Base-by-base conservation (phyloP, 495 filamentous ascomycete species). In the Aspergillus ostianus region DNA sequence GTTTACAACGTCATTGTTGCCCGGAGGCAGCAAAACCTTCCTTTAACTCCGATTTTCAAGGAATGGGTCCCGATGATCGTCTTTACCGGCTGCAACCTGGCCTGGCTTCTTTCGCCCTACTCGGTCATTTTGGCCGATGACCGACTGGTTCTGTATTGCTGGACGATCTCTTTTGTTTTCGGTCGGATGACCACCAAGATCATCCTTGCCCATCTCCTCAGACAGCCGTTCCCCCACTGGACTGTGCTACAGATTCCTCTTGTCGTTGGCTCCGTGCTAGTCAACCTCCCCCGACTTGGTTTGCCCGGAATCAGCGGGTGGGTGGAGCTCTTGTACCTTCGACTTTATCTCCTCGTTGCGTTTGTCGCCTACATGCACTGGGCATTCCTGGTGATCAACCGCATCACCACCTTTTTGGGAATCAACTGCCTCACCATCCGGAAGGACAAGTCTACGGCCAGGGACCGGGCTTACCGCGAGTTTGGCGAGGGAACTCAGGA, bases 171-270 rank as follows among this genome's bases (percentile, higher is more conserved):
- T 23, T 92, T 98, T 62, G 94, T 98, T 58, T 98, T 98, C 70
- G 94, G 94, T n/a, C 90, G 94, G 57, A 96, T 99, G 92, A 98
- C 95, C 2, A 99, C 94, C 53, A 98, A 97, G 80, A 98, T 98
- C 73, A 98, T 99, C 69, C 85, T 99, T 17, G 93, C 95, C 12
- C 94, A 99, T 71, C 78, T 99, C 17, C 90, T 93, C 4, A 86
- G 85, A 55, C 95, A 98, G 72, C 91, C 93, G 2, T 98, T 97
- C 75, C 94, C 94, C 0, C 92, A 89, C 79, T 98, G 93, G 92
- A 98, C 94, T 17, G 82, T 93, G 41, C 87, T 98, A 81, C 81
- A 97, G 23, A 83, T 81, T 46, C 94, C 94, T 12, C 82, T 98
- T 18, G 77, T 98, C 45, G 87, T 87, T 7, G 94, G 95, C 29